Evolutionary conservation across 2,329 filamentous ascomycete genomes (phyloP).

Genomic region (Pyricularia sp.): DNA sequence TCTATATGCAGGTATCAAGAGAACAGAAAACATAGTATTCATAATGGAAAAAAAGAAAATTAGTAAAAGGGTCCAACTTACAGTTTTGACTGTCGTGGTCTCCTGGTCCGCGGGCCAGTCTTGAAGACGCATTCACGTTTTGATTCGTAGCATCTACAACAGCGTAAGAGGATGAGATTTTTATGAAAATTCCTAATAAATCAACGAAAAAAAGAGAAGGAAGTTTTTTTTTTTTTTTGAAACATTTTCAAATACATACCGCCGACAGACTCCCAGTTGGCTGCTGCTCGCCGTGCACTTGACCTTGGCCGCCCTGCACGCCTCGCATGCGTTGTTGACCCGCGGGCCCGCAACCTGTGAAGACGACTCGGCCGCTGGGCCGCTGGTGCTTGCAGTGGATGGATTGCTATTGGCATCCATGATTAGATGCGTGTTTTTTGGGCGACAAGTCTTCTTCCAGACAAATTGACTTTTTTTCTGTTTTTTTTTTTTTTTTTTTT

Average conservation of each 20-base stretch:
- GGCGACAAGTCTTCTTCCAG: too few relatives aligned
- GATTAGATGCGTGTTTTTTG: neutral
- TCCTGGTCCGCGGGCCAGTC: constrained; percentile 38
- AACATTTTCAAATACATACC: constrained; percentile 22
- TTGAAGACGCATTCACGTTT: constrained; percentile 45
- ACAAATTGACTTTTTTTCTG: too few relatives aligned
- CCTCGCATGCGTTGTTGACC: constrained; percentile 41
- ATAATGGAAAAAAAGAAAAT: constrained; percentile 4
- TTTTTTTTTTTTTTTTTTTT: too few relatives aligned
- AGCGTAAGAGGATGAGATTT: neutral
- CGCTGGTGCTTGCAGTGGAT: neutral
- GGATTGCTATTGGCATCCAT: neutral
- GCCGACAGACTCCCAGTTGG: constrained; percentile 39
- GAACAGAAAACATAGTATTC: too few relatives aligned
- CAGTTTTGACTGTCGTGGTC: constrained; percentile 32
- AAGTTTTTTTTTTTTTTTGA: too few relatives aligned
- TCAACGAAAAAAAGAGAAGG: neutral
- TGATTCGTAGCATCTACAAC: constrained; percentile 37
- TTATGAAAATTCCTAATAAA: neutral
- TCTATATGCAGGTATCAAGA: too few relatives aligned
- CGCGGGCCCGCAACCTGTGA: constrained; percentile 11
- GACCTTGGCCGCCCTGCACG: constrained; percentile 43
- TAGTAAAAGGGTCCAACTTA: constrained; percentile 14
- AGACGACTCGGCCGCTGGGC: neutral
- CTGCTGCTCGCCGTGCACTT: constrained; percentile 38